These are phyloP conservation scores for Colletotrichum sidae DNA, from an alignment of 2,329 filamentous ascomycete species.

Conservation along the genomic window DNA sequence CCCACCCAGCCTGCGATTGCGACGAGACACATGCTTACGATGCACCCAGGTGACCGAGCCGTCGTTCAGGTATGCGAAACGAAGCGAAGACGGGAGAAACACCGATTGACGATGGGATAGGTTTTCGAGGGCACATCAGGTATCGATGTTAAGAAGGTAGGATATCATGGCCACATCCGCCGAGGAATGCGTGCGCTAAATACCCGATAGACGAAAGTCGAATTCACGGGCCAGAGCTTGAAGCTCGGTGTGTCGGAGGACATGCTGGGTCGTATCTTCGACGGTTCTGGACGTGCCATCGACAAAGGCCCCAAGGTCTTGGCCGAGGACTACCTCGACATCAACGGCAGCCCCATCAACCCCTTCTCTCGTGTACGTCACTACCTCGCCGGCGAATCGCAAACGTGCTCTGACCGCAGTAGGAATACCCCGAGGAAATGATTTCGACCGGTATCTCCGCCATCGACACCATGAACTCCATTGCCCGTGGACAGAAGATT, in stretches of 20 bases:
- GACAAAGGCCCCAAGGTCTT: constrained; percentile 99
- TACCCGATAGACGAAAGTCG: constrained; percentile 84
- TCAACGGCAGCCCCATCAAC: constrained; percentile 99
- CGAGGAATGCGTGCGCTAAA: constrained; percentile 29
- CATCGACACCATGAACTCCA: constrained; percentile 98
- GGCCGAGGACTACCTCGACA: constrained; percentile 97
- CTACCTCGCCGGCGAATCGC: not conserved
- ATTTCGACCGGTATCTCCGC: constrained; percentile 99
- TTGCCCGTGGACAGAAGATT: constrained; percentile 99
- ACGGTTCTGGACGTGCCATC: constrained; percentile 96
- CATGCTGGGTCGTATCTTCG: constrained; percentile 99
- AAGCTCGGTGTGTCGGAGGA: constrained; percentile 99
- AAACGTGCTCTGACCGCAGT: constrained; percentile 37
- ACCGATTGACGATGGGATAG: constrained; percentile 59
- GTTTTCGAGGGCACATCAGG: constrained; percentile 97
- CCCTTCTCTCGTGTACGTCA: constrained; percentile 88
- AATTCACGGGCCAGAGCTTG: constrained; percentile 96
- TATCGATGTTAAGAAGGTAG: constrained; percentile 98
- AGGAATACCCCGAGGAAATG: constrained; percentile 99
- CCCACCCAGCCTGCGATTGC: constrained; percentile 35
- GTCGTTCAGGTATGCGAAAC: constrained; percentile 83
- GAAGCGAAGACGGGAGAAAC: constrained; percentile 24
- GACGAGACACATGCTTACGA: constrained; percentile 39
- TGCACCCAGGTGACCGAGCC: constrained; percentile 80
- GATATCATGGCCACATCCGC: constrained; percentile 38